Percentiles rank a stretch among this genome's conserved stretches.
Evolutionary conservation across 2,329 filamentous ascomycete genomes (phyloP).

Genomic region (Aciculosporium take): DNA sequence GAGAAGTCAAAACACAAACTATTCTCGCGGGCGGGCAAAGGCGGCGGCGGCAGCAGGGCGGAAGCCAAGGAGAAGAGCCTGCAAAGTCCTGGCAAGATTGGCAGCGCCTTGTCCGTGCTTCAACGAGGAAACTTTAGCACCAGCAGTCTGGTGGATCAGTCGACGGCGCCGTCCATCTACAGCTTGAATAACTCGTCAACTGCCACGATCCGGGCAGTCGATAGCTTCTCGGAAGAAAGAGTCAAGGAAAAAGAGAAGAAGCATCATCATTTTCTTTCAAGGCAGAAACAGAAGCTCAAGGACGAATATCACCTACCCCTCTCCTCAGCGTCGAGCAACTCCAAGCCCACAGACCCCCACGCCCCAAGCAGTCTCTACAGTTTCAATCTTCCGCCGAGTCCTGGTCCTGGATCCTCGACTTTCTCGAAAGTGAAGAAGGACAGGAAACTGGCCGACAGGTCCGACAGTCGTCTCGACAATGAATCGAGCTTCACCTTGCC

Average conservation of each 20-base stretch:
- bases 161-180: constrained; percentile 48
- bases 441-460: constrained; percentile 63
- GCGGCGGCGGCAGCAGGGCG: constrained; percentile 46
- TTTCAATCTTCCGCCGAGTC: constrained; percentile 60
- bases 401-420: constrained; percentile 45
- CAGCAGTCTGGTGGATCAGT: constrained; percentile 52
- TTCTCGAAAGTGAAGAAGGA: constrained; percentile 81
- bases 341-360: constrained; percentile 57
- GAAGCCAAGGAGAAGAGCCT: constrained; percentile 52
- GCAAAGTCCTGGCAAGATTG: constrained; percentile 59
- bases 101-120: constrained; percentile 49
- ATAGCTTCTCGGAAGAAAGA: constrained; percentile 34
- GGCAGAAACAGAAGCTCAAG: constrained; percentile 67
- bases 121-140: constrained; percentile 57
- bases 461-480: constrained; percentile 35
- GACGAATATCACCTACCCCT: constrained; percentile 60
- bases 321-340: constrained; percentile 65
- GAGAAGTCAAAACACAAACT: constrained; percentile 72
- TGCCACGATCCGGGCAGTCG: constrained; percentile 56
- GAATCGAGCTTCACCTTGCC: constrained; percentile 29
- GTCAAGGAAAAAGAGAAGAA: constrained; percentile 52
- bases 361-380: constrained; percentile 66
- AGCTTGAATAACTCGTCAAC: constrained; percentile 62
- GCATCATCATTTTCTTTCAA: constrained; percentile 65
- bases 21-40: constrained; percentile 65